These are phyloP conservation scores for Aegilops bicornis DNA, from an alignment of 176 grass and related monocot species.

Conservation along the genomic window DNA sequence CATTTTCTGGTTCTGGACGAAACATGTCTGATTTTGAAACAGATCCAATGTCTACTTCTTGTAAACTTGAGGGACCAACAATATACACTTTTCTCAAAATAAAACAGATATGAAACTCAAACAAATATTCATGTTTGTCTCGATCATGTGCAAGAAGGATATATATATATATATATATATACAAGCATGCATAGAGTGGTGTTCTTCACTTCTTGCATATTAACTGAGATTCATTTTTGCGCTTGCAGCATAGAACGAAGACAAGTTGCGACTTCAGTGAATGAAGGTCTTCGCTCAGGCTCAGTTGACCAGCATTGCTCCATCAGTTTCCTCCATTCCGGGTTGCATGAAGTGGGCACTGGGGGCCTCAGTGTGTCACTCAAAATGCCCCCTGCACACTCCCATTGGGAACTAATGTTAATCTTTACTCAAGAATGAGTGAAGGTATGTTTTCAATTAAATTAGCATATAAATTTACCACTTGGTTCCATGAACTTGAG, in stretches of 20 bases:
- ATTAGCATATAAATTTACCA: not conserved
- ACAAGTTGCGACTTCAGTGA: conserved; percentile 58
- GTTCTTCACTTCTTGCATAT: conserved; percentile 9
- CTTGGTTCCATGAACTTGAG: not conserved
- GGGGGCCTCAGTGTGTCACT: conserved; percentile 75
- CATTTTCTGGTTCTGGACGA: too few species aligned
- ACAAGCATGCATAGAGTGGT: not conserved
- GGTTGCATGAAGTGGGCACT: conserved; percentile 70
- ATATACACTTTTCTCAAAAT: not conserved
- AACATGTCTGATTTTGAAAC: too few species aligned
- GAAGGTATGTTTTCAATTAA: not conserved
- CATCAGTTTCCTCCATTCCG: conserved; percentile 77
- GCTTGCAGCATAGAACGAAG: conserved; percentile 53
- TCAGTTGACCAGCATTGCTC: conserved; percentile 82
- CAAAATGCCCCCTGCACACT: conserved; percentile 69
- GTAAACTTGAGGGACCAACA: too few species aligned
- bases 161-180: not conserved
- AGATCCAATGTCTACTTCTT: too few species aligned
- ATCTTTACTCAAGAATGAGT: conserved; percentile 1
- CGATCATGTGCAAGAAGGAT: not conserved
- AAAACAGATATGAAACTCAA: not conserved
- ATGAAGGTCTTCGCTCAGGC: conserved; percentile 67
- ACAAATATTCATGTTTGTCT: not conserved
- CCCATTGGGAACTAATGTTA: not conserved
- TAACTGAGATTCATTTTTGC: conserved; percentile 34